phyloP scores from a whole-genome alignment of 495 filamentous ascomycete genomes.

The Friedmanniomyces simplex region DNA sequence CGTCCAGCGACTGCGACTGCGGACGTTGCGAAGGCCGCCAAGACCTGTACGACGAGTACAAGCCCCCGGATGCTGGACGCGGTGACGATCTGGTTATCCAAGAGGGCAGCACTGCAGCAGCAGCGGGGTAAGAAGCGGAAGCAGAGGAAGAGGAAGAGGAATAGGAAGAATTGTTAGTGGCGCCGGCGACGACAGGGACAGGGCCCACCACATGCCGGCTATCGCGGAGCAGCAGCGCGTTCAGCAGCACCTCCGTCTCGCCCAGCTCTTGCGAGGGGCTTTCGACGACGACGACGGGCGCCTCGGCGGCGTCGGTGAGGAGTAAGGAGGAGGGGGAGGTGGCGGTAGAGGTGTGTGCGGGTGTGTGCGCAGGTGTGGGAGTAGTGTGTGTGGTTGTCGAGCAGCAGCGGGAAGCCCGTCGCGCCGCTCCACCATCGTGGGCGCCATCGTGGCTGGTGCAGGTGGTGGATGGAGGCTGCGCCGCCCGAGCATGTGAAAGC shows the following conservation, averaged over 20 bases:
- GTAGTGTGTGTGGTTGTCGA: too few species aligned
- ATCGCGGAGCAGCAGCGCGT: constrained; percentile 2
- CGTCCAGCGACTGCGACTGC: too few species aligned
- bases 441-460: background rate
- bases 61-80: background rate
- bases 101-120: background rate
- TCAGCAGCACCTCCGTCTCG: constrained; percentile 10
- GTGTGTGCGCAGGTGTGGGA: too few species aligned
- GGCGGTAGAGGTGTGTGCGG: background rate
- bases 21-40: background rate
- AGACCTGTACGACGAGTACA: constrained; percentile 1
- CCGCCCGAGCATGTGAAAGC: background rate
- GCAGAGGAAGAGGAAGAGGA: too few species aligned
- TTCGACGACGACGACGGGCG: background rate
- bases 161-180: too few species aligned
- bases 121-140: too few species aligned
- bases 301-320: constrained; percentile 1
- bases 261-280: constrained; percentile 1
- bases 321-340: background rate
- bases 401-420: too few species aligned
- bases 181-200: too few species aligned
- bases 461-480: background rate
- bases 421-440: too few species aligned
- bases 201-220: background rate
- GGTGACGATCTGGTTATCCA: too few species aligned